Evolutionary conservation across 148 eudicot species (phyloP).

Genomic region (Cornus florida): DNA sequence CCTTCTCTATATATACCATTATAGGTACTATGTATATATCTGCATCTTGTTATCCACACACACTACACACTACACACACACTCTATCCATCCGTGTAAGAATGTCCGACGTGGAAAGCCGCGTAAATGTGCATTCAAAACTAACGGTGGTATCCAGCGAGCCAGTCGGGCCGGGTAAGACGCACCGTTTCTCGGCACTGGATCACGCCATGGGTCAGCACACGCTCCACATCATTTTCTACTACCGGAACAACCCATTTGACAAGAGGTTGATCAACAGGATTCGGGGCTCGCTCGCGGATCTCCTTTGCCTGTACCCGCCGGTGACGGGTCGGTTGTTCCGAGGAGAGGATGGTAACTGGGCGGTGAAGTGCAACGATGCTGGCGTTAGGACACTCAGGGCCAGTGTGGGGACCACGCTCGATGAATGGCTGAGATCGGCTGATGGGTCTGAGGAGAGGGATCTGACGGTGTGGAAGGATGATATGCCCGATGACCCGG

Average conservation of each 20-base stretch:
- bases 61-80: too few relatives aligned
- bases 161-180: conserved; percentile 34
- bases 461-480: conserved; percentile 46
- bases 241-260: conserved; percentile 33
- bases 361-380: conserved; percentile 56
- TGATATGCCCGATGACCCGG: conserved; percentile 53
- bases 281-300: conserved; percentile 29
- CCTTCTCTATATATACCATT: too few relatives aligned
- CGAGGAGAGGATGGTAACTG: conserved; percentile 40
- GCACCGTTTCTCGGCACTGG: conserved; percentile 31
- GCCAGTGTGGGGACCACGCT: conserved; percentile 46
- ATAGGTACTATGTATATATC: too few relatives aligned
- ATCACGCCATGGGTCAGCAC: conserved; percentile 57
- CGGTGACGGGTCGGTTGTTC: conserved; percentile 49
- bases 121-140: conserved; percentile 40
- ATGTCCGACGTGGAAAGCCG: neutral
- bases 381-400: conserved; percentile 49
- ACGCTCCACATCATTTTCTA: conserved; percentile 46
- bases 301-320: conserved; percentile 42
- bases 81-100: too few relatives aligned
- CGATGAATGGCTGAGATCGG: conserved; percentile 61
- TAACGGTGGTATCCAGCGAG: conserved; percentile 54
- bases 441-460: conserved; percentile 40
- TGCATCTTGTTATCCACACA: too few relatives aligned
- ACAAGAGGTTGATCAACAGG: conserved; percentile 22